phyloP scores from a whole-genome alignment of 2,329 filamentous ascomycete species.

The Cladosporium halotolerans region DNA sequence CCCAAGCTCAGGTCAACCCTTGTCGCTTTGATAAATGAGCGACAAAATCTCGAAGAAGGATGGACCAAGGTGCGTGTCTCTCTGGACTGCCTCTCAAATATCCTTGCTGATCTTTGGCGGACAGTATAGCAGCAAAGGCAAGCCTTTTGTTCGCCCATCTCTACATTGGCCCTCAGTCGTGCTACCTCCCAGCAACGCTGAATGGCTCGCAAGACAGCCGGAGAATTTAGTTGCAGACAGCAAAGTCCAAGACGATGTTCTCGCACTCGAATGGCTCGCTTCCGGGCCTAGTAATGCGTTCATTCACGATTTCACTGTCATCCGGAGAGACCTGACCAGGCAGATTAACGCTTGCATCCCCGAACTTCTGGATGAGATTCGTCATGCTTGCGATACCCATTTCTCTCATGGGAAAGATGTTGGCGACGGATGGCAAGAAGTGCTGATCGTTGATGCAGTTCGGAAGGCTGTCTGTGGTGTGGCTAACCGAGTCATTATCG shows the following conservation, averaged over 20 bases:
- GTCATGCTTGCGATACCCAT: slow-evolving; percentile 2
- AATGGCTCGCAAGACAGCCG: slow-evolving; percentile 12
- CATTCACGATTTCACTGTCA: slow-evolving; percentile 14
- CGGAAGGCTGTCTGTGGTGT: background rate
- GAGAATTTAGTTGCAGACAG: slow-evolving; percentile 9
- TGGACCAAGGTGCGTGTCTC: slow-evolving; percentile 9
- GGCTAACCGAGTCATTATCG: slow-evolving; percentile 6
- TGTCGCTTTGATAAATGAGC: slow-evolving; percentile 1
- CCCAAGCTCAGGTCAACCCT: slow-evolving; percentile 13
- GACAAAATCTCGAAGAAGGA: slow-evolving; percentile 11
- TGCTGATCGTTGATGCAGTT: slow-evolving; percentile 2
- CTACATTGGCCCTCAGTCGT: slow-evolving; percentile 12
- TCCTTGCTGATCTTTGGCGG: background rate
- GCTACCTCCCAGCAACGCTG: slow-evolving; percentile 11
- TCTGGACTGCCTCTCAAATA: background rate
- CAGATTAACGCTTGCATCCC: slow-evolving; percentile 9
- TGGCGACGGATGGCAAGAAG: slow-evolving; percentile 10
- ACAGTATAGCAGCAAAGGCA: slow-evolving; percentile 12
- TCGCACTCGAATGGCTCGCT: slow-evolving; percentile 10
- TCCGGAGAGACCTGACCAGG: slow-evolving; percentile 12
- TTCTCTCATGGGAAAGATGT: slow-evolving; percentile 1
- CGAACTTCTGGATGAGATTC: slow-evolving; percentile 11
- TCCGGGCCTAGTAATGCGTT: slow-evolving; percentile 9
- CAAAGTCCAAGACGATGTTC: slow-evolving; percentile 9
- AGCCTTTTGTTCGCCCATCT: slow-evolving; percentile 13